Base-by-base conservation (phyloP, 345 rosid genomes). In the Orychophragmus violaceus region DNA sequence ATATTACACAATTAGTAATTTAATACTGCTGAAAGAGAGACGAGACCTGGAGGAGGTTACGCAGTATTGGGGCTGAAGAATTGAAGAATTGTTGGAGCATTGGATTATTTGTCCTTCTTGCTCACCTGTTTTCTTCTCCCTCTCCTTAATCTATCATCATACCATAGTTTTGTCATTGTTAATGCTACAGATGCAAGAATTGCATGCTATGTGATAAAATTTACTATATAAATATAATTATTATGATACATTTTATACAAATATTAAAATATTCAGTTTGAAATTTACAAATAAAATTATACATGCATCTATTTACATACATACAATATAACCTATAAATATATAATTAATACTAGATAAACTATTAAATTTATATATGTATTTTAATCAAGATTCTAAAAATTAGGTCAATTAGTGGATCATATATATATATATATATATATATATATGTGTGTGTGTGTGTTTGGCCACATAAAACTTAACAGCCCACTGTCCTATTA, bases 131-230 rank as follows among this genome's bases (percentile, higher is more conserved):
- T 53, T 76, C 79, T 84, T 85, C 75, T 85, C 95, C 80, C 73
- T 84, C 35, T 87, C 96, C 74, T 83, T 87, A 5, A 92, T 76
- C 96, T 89, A n/a, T n/a, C 16, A 68, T 4, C 56, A 66, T 51
- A 66, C 59, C 24, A 44, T 18, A 5, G 1, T 27, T 2, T 72
- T 21, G 6, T 30, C 60, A 41, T 30, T 23, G 27, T 17, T 23
- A 44, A 5, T 28, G 6, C 23, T 54, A 44, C 42, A 28, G 10
- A 11, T 51, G 41, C 24, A 52, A 1, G 28, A 62, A 8, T 24
- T 35, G 8, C 13, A 28, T 39, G 28, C 8, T 41, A 8, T 27
- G 19, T 22, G n/a, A n/a, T 39, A n/a, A 42, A 22, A 13, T 14
- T 33, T 30, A 54, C 44, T 25, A 53, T 28, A 12, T 18, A 14